Base-by-base conservation (phyloP, 805 yeast genomes). In the Wickerhamiella shivajii region DNA sequence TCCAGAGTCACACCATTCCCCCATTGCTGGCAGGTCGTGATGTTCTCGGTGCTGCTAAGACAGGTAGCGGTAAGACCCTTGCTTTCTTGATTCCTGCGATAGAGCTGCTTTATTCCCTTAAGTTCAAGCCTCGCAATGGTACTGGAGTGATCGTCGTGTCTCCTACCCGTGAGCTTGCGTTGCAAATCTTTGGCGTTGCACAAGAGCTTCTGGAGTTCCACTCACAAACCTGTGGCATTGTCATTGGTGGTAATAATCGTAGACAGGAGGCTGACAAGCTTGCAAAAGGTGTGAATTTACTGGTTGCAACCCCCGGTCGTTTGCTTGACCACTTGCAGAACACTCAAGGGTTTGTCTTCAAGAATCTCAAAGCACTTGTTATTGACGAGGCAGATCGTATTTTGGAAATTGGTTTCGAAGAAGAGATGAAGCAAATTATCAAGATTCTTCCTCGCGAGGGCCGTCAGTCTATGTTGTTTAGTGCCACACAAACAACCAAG, bases 401-500 rank as follows among this genome's bases (percentile, higher is more conserved):
- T 47, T 65, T 90, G 52, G 98, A 92, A 57, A 84, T 85, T 50
- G 98, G 98, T 41, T 90, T 90, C 61, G 98, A 90, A 63, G 97
- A 92, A 47, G 99, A 90, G 63, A 90, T 90, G 97, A 78, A 70
- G 56, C 97, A 90, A 59, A 90, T 90, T 52, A 81, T 90, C 51
- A 81, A 77, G 58, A 81, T 92, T 42, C 64, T 90, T 50, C 98
- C 98, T 28, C 77, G 72, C 40, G 87, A 83, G 45, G 85, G 77
- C 44, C 77, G 98, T 60, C 98, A 90, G 58, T 69, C 93, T 25
- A 87, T 90, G 97, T 63, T 90, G 43, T 90, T 90, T 54, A 87
- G 97, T n/a, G 99, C 99, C 30, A 90, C 99, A 1, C 98, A 90
- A 59, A 90, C 98, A 19, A 90, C 97, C 25, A 90, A 92, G 60